Evolutionary conservation across 805 yeast species (phyloP).

Genomic region (Yarrowia deformans): DNA sequence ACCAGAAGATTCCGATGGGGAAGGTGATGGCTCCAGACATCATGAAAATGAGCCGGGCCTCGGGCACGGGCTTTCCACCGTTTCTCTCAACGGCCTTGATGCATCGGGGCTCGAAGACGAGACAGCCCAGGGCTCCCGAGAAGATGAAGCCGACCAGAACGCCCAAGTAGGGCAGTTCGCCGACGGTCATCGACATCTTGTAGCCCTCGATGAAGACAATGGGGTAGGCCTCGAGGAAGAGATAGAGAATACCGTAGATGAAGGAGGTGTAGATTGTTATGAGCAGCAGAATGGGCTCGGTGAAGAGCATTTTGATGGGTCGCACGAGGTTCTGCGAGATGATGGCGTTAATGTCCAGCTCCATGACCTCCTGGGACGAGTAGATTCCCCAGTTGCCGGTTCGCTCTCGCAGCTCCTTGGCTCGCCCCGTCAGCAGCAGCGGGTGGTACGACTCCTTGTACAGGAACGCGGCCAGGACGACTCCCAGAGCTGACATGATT

Average conservation of each 20-base stretch:
- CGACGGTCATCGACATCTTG: conserved; percentile 63
- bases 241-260: conserved; percentile 77
- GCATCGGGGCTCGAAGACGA: conserved; percentile 62
- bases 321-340: conserved; percentile 67
- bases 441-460: conserved; percentile 76
- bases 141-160: conserved; percentile 67
- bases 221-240: conserved; percentile 77
- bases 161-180: conserved; percentile 80
- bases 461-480: conserved; percentile 53
- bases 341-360: conserved; percentile 63
- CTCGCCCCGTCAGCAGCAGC: conserved; percentile 65
- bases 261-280: conserved; percentile 76
- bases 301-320: conserved; percentile 68
- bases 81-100: conserved; percentile 57
- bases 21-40: conserved; percentile 73
- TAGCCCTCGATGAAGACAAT: conserved; percentile 71
- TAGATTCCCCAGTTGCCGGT: conserved; percentile 84
- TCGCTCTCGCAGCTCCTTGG: conserved; percentile 63
- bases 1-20: conserved; percentile 84
- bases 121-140: conserved; percentile 56
- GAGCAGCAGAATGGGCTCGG: conserved; percentile 73
- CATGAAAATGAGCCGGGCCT: conserved; percentile 80
- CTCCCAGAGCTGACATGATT: conserved; percentile 59
- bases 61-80: conserved; percentile 75
- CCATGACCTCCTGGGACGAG: conserved; percentile 73